Conservation (phyloP, 495 filamentous ascomycete species). For the Talaromyces adpressus region DNA sequence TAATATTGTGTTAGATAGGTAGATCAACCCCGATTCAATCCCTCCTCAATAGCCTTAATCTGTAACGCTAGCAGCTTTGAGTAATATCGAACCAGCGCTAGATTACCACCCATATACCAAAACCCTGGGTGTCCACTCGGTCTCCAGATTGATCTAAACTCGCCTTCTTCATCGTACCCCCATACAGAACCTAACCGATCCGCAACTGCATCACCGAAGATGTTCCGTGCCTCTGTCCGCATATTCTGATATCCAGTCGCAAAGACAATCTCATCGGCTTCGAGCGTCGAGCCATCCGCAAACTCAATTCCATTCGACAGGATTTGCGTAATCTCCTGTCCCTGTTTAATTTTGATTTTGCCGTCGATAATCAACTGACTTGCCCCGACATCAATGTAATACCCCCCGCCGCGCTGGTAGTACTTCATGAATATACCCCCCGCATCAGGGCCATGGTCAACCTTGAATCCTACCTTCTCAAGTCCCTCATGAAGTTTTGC, state of each 20-base stretch:
- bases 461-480: conserved; percentile 56
- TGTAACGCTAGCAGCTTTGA: conserved; percentile 68
- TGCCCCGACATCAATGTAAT: conserved; percentile 72
- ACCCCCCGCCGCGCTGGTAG: conserved; percentile 63
- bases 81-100: conserved; percentile 66
- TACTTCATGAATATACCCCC: conserved; percentile 65
- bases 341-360: conserved; percentile 68
- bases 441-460: conserved; percentile 58
- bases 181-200: conserved; percentile 63
- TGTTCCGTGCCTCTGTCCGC: conserved; percentile 50
- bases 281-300: conserved; percentile 55
- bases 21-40: conserved; percentile 10
- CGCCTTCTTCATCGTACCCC: conserved; percentile 75
- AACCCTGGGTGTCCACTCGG: conserved; percentile 65
- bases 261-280: conserved; percentile 72
- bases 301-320: conserved; percentile 49
- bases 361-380: conserved; percentile 67
- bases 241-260: conserved; percentile 83
- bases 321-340: conserved; percentile 48
- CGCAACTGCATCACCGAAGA: conserved; percentile 64
- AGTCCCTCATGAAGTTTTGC: conserved; percentile 52
- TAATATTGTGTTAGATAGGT: not conserved
- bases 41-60: conserved; percentile 61
- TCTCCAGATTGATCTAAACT: conserved; percentile 64
- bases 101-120: conserved; percentile 81